Evolutionary conservation across 2,329 filamentous ascomycete species (phyloP), one percentile per base, ranked within the genome.

Genomic region (Scytalidium sp.): DNA sequence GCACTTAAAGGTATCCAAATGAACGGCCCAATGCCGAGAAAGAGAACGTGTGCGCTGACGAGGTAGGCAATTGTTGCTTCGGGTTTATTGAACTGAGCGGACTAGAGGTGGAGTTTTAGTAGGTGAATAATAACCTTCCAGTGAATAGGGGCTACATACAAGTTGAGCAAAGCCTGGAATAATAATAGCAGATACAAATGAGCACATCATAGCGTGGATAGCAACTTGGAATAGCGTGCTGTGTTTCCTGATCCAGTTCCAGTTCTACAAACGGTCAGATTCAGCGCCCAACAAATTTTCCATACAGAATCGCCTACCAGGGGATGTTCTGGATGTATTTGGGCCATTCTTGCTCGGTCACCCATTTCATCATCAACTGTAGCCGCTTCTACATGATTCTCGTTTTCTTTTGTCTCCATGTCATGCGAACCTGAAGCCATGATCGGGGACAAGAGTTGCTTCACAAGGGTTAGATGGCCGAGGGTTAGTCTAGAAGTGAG

Each of bases 1-100:
- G 55, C 23, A 3, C 52, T 50, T 2, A 57, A 41, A 3, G 55
- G 55, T 6, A 52, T 50, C 55, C 55, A 57, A 3, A 57, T 8
- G 15, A 57, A 52, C 17, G 50, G 41, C 3, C 52, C 55, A 13
- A 57, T n/a, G 9, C 55, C 55, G 51, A 58, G 51, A 29, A 52
- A 50, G 25, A 29, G 3, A 58, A 36, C 2, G 52, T 54, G 6
- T 53, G 54, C 1, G 43, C 46, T 19, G 54, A 53, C 11, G 51
- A 25, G 11, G 19, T 41, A 29, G 7, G 25, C 25, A 13, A 29
- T 29, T 7, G 25, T 29, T 7, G 25, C 25, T 29, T 29, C 25
- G 7, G 25, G 25, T 29, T 13, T 29, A 13, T 29, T 29, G 25
- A 29, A 29, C 13, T 29, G 25, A 7, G 7, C 25, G 8, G 25